Evolutionary conservation across 495 filamentous ascomycete genomes (phyloP).

Genomic region (Penicillium tannophilum): DNA sequence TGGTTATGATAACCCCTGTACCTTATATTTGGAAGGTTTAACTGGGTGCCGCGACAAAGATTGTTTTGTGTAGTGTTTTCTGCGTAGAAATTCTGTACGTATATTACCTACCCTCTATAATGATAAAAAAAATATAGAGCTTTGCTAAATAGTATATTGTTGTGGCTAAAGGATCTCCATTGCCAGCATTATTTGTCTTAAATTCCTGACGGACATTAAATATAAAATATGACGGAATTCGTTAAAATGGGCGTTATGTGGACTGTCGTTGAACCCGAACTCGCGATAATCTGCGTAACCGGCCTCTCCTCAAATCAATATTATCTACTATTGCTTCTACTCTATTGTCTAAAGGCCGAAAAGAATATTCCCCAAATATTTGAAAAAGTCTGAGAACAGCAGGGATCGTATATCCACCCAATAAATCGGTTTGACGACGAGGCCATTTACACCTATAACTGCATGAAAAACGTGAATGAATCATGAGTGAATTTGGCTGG

Average conservation of each 20-base stretch:
- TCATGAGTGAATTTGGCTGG: not conserved
- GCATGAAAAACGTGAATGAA: not conserved
- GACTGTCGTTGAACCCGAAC: slow-evolving; percentile 1
- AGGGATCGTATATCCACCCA: not conserved
- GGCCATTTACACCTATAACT: not conserved
- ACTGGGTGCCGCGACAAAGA: not conserved
- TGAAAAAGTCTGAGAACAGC: not conserved
- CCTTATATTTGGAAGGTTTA: slow-evolving; percentile 4
- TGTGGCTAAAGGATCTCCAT: not conserved
- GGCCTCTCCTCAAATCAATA: slow-evolving; percentile 4
- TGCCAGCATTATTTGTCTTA: not conserved
- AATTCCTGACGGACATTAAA: slow-evolving; percentile 2
- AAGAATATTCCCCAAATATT: not conserved
- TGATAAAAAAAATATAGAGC: too few species aligned
- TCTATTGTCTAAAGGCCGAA: not conserved
- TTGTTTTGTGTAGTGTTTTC: not conserved
- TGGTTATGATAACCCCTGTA: not conserved
- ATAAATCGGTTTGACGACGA: slow-evolving; percentile 1
- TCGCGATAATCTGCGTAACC: not conserved
- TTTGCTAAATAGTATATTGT: too few species aligned
- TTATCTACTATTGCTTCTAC: not conserved
- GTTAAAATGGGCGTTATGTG: slow-evolving; percentile 7
- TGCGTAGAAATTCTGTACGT: not conserved
- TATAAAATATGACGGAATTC: not conserved
- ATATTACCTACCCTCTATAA: not conserved